Conservation (phyloP, 2,329 filamentous ascomycete genomes). For the Teratosphaeria gauchensis region DNA sequence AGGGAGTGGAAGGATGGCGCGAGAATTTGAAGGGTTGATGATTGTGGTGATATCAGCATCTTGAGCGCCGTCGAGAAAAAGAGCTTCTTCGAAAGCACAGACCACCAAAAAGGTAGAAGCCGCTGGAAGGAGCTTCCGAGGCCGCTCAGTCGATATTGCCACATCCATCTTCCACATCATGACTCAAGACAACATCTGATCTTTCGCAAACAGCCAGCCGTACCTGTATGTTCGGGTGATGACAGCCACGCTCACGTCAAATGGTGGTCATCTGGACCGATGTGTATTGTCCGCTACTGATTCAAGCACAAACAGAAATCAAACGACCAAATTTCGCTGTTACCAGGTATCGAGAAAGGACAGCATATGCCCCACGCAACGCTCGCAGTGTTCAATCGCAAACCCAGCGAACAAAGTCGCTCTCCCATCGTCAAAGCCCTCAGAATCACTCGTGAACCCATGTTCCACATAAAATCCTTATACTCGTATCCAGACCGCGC, state of each 20-base stretch:
- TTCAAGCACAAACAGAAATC: background rate
- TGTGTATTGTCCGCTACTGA: background rate
- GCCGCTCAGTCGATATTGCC: background rate
- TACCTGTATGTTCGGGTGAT: background rate
- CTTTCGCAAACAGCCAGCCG: background rate
- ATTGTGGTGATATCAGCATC: background rate
- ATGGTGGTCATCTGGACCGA: too few relatives aligned
- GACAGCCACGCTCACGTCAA: too few relatives aligned
- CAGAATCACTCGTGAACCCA: background rate
- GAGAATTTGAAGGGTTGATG: background rate
- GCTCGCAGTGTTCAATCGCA: background rate
- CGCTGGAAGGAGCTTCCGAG: too few relatives aligned
- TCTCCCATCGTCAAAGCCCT: background rate
- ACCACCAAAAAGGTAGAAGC: background rate
- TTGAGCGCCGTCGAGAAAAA: too few relatives aligned
- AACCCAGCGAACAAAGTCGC: background rate
- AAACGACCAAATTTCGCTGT: background rate
- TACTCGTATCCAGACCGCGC: background rate
- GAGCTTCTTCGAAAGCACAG: background rate
- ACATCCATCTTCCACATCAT: background rate
- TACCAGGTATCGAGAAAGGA: background rate
- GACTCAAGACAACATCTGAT: background rate
- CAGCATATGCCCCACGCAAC: background rate
- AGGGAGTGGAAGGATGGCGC: background rate
- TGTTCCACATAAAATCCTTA: background rate